Base-by-base conservation (phyloP, 2,329 filamentous ascomycete genomes). In the Fusarium liriodendri region DNA sequence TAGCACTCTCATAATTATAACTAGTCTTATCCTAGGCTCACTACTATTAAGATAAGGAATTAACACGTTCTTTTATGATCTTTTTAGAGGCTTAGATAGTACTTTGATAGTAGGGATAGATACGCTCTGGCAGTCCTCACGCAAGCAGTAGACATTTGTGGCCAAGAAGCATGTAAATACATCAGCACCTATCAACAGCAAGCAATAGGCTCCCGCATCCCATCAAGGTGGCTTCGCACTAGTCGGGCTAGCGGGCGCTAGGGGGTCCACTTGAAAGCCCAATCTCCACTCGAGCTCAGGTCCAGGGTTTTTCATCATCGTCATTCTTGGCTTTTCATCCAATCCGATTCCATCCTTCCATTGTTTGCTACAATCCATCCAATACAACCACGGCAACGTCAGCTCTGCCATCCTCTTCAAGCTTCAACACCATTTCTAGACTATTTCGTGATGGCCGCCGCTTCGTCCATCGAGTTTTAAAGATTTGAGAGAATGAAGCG, bases 401-500 rank as follows among this genome's bases (percentile, higher is more conserved):
- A 55, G 20, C 47, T 27, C 22, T 35, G 29, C 27, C 52, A 40
- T 60, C 18, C 38, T 25, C 20, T n/a, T 40, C 8, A 22, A 33
- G 10, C 25, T 32, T 54, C 22, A 18, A 27, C 35, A 55, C n/a
- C 16, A 18, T 35, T 27, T 22, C 35, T 20, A 47, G 18, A 22
- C 18, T 29, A 52, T 25, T 20, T 20, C 47, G 54, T 29, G 50
- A 60, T 59, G 55, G 27, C 65, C 61, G 37, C 62, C 55, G 40
- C 40, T 68, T 71, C 40, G 58, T 47, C 32, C 50, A 77, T 78
- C 69, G 73, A 70, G 66, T 67, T 67, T 45, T 74, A 55, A 73
- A 59, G 16, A 67, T 33, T 27, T 54, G 58, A 62, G 67, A 77
- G 73, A 72, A 79, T 79, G 76, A 78, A 64, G 71, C 66, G 61